phyloP scores from a whole-genome alignment of 1,139 yeast genomes.

The Pichia sp. region DNA sequence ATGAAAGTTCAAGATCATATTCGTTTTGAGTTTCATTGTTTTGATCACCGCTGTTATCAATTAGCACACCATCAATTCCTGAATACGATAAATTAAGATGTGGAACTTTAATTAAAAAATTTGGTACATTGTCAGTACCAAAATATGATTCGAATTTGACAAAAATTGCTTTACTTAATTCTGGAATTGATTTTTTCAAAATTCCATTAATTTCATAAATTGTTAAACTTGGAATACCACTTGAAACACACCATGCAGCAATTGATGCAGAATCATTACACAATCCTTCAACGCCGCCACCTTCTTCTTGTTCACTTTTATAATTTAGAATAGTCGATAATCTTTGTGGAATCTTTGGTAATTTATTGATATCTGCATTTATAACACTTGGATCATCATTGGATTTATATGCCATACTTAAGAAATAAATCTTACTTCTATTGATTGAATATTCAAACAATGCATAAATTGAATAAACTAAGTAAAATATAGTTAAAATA shows the following conservation, averaged over 20 bases:
- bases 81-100: conserved; percentile 48
- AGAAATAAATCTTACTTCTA: conserved; percentile 49
- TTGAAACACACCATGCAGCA: conserved; percentile 80
- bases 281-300: conserved; percentile 82
- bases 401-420: conserved; percentile 69
- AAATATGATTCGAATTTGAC: conserved; percentile 65
- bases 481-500: conserved; percentile 48
- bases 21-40: conserved; percentile 26
- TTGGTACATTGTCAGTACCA: conserved; percentile 66
- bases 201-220: conserved; percentile 79
- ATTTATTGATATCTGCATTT: conserved; percentile 68
- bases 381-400: conserved; percentile 81
- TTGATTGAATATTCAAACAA: conserved; percentile 49
- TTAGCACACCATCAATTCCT: conserved; percentile 32
- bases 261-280: conserved; percentile 72
- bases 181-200: conserved; percentile 48
- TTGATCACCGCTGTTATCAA: conserved; percentile 13
- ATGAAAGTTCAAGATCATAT: conserved; percentile 54
- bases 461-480: conserved; percentile 51
- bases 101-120: conserved; percentile 54
- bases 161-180: conserved; percentile 53
- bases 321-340: conserved; percentile 68
- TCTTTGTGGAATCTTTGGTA: conserved; percentile 71
- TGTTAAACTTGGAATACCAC: conserved; percentile 67
- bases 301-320: conserved; percentile 72